phyloP scores from a whole-genome alignment of 1,139 yeast species.

The Chernovozyma sophiae-reginae region DNA sequence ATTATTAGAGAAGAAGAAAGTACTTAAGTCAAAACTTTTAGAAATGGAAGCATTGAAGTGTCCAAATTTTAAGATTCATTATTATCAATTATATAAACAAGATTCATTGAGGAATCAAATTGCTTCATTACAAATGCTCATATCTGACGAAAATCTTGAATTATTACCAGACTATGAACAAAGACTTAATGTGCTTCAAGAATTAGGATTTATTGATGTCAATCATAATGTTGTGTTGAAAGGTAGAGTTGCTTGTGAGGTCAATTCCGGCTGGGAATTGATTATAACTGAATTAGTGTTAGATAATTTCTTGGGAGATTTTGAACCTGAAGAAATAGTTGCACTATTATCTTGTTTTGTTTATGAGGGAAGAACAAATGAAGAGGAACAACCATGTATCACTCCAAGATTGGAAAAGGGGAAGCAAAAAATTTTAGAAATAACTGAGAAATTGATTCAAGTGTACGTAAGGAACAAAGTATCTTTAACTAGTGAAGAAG shows the following conservation, averaged over 20 bases:
- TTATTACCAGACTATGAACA: conserved; percentile 92
- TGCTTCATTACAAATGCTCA: conserved; percentile 50
- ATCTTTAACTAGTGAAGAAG: conserved; percentile 77
- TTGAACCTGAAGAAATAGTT: conserved; percentile 93
- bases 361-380: conserved; percentile 77
- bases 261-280: conserved; percentile 87
- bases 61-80: conserved; percentile 46
- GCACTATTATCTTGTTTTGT: conserved; percentile 90
- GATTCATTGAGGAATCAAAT: conserved; percentile 49
- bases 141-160: conserved; percentile 86
- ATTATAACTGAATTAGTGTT: conserved; percentile 83
- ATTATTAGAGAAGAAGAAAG: conserved; percentile 40
- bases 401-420: conserved; percentile 88
- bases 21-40: conserved; percentile 32
- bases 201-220: conserved; percentile 72
- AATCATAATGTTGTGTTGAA: conserved; percentile 75
- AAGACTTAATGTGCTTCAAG: conserved; percentile 70
- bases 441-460: conserved; percentile 58
- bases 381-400: conserved; percentile 54
- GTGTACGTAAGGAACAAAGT: conserved; percentile 70
- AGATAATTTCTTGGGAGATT: conserved; percentile 88
- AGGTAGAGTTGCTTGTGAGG: conserved; percentile 84
- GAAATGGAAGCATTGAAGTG: conserved; percentile 27
- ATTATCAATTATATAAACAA: conserved; percentile 42
- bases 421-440: conserved; percentile 61